Evolutionary conservation across 352 stramenopile species (phyloP).

Genomic region (Blastocystis sp.): DNA sequence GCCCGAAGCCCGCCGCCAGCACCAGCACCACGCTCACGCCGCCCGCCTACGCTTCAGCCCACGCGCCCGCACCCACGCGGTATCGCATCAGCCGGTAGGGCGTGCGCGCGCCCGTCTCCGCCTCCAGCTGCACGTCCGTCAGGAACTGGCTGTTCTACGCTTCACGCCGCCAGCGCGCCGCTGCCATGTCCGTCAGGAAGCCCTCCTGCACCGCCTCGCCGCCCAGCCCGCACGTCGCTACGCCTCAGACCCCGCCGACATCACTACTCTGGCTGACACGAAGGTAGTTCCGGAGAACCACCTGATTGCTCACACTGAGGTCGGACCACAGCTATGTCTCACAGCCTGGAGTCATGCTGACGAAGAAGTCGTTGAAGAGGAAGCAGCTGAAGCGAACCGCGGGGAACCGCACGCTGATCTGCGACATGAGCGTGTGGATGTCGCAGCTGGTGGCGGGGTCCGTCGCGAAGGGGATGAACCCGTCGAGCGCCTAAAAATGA

Average conservation of each 20-base stretch:
- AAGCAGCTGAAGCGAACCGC: constrained; percentile 15
- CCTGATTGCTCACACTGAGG: neutral
- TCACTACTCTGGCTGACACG: constrained; percentile 9
- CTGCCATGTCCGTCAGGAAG: neutral
- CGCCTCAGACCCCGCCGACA: neutral
- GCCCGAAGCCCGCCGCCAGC: neutral
- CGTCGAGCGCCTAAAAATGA: constrained; percentile 36
- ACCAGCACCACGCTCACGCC: neutral
- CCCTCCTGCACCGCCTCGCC: neutral
- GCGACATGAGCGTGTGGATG: constrained; percentile 51
- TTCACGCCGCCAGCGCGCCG: neutral
- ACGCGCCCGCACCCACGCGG: neutral
- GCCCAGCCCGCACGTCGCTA: neutral
- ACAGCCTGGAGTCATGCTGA: neutral
- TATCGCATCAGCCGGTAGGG: constrained; percentile 20
- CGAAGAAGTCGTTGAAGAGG: constrained; percentile 55
- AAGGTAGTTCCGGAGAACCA: constrained; percentile 4
- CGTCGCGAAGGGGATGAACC: constrained; percentile 11
- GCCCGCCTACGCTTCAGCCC: neutral
- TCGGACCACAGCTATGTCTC: constrained; percentile 33
- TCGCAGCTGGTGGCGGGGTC: neutral
- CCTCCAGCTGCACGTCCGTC: neutral
- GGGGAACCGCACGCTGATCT: constrained; percentile 14
- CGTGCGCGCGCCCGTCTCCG: neutral
- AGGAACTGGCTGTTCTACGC: neutral